Evolutionary conservation across 2,329 filamentous ascomycete species (phyloP).

Genomic region (Ascochyta pisi): DNA sequence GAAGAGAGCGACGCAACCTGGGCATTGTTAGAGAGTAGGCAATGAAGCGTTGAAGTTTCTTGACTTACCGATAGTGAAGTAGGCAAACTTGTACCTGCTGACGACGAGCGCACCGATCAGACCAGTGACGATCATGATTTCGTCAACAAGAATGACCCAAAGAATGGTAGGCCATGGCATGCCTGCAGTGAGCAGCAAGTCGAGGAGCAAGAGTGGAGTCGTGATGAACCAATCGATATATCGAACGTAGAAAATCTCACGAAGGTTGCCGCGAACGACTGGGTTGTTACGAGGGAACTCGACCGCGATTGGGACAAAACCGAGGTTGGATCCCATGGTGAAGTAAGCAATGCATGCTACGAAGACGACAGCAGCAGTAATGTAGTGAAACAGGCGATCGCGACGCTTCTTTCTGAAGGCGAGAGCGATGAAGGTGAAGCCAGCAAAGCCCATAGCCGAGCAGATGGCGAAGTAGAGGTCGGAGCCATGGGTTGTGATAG

Average conservation of each 20-base stretch:
- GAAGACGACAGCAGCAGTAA: conserved; percentile 65
- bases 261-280: conserved; percentile 58
- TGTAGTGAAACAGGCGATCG: conserved; percentile 69
- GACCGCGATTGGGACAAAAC: conserved; percentile 67
- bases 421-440: conserved; percentile 61
- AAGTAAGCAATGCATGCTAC: conserved; percentile 70
- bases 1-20: conserved; percentile 56
- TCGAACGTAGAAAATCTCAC: conserved; percentile 71
- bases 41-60: background rate
- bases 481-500: conserved; percentile 65
- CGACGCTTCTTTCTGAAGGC: conserved; percentile 61
- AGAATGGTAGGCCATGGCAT: conserved; percentile 70
- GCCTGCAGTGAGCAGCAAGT: conserved; percentile 68
- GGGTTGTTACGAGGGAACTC: conserved; percentile 60
- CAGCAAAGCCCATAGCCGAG: conserved; percentile 64
- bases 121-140: conserved; percentile 72
- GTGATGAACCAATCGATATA: conserved; percentile 72
- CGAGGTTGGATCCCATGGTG: conserved; percentile 70
- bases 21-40: background rate
- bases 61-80: conserved; percentile 60
- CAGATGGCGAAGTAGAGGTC: conserved; percentile 70
- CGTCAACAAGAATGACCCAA: conserved; percentile 67
- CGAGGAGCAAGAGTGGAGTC: conserved; percentile 68
- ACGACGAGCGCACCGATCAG: conserved; percentile 69
- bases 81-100: conserved; percentile 72